phyloP scores from a whole-genome alignment of 805 yeast species.

The Pichia phayaonensis region DNA sequence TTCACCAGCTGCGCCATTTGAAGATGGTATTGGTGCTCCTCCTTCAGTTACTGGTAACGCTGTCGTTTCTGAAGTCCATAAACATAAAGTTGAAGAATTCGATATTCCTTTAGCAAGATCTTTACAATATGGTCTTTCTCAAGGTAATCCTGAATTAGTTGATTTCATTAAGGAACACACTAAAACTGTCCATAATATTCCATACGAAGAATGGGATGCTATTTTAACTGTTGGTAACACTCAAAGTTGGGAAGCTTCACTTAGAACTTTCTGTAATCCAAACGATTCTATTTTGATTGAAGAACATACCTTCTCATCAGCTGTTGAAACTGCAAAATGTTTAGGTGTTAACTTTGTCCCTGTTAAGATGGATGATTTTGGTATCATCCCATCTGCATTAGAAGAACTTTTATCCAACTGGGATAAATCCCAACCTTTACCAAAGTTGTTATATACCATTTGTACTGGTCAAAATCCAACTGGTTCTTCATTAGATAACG shows the following conservation, averaged over 20 bases:
- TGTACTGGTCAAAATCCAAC: conserved; percentile 98
- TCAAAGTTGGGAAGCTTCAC: conserved; percentile 81
- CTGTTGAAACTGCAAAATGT: conserved; percentile 61
- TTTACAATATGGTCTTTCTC: conserved; percentile 86
- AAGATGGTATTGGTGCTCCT: conserved; percentile 65
- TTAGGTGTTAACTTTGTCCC: conserved; percentile 59
- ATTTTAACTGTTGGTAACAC: conserved; percentile 81
- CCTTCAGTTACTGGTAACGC: conserved; percentile 37
- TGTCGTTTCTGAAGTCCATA: conserved; percentile 27
- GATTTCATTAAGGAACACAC: conserved; percentile 74
- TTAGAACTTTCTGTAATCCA: conserved; percentile 48
- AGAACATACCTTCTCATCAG: conserved; percentile 68
- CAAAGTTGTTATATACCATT: conserved; percentile 82
- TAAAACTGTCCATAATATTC: conserved; percentile 39
- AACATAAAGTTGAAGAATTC: conserved; percentile 37
- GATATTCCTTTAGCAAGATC: conserved; percentile 75
- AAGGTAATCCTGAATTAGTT: conserved; percentile 69
- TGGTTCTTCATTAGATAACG: conserved; percentile 71
- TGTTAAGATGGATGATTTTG: conserved; percentile 56
- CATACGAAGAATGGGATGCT: conserved; percentile 67
- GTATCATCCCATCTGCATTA: conserved; percentile 53
- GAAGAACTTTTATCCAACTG: conserved; percentile 51
- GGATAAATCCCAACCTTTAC: conserved; percentile 51
- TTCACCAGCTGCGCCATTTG: conserved; percentile 75
- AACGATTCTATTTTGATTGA: conserved; percentile 70